Evolutionary conservation across 495 filamentous ascomycete genomes (phyloP).

Genomic region (Terfezia claveryi): DNA sequence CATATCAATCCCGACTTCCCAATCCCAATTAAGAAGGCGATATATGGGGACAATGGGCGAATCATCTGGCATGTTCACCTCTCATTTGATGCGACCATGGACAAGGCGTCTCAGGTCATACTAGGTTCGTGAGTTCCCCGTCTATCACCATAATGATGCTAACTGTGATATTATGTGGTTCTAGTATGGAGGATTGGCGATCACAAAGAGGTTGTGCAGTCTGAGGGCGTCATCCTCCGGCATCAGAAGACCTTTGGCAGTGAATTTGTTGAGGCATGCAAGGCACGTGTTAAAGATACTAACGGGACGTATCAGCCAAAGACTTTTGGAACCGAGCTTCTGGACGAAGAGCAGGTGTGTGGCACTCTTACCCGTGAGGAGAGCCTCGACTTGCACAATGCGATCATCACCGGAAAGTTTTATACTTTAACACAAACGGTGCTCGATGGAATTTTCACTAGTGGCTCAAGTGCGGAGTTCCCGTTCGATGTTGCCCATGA

Average conservation of each 20-base stretch:
- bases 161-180: not conserved
- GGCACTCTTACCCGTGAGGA: not conserved
- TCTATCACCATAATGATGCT: not conserved
- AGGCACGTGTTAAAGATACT: not conserved
- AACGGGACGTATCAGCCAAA: not conserved
- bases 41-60: not conserved
- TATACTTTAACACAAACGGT: conserved; percentile 23
- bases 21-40: not conserved
- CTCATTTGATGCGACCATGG: not conserved
- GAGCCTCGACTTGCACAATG: not conserved
- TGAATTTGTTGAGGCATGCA: not conserved
- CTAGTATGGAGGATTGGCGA: not conserved
- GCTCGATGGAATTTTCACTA: conserved; percentile 9
- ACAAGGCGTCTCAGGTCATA: not conserved
- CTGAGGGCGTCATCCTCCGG: not conserved
- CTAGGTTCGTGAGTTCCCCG: not conserved
- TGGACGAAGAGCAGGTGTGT: not conserved
- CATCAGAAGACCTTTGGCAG: not conserved
- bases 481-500: conserved; percentile 23
- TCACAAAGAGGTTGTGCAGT: not conserved
- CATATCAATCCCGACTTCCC: not conserved
- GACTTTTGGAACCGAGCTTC: not conserved
- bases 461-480: conserved; percentile 15
- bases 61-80: not conserved
- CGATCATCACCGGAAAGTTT: conserved; percentile 19